Percentiles rank a stretch among this genome's conserved stretches.
phyloP scores from a whole-genome alignment of 768 basidiomycete species.

The Pleurotus sapidus region DNA sequence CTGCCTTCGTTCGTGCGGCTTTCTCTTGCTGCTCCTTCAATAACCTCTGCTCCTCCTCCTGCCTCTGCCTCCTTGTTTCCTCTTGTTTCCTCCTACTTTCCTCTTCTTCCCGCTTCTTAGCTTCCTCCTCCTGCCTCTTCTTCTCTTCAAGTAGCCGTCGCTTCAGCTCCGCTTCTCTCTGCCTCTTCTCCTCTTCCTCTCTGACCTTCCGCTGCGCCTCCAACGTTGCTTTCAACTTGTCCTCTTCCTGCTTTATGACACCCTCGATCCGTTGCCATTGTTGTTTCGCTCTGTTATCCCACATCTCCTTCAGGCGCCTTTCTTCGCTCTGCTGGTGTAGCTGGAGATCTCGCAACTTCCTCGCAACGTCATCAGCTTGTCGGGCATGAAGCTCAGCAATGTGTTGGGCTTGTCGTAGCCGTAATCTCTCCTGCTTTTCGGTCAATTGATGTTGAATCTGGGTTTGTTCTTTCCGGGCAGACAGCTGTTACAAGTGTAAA shows the following conservation, averaged over 20 bases:
- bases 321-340: conserved; percentile 46
- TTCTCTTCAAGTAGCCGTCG: conserved; percentile 39
- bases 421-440: conserved; percentile 45
- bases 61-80: conserved; percentile 32
- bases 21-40: conserved; percentile 29
- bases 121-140: conserved; percentile 46
- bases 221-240: conserved; percentile 45
- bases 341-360: conserved; percentile 38
- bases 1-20: conserved; percentile 30
- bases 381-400: conserved; percentile 40
- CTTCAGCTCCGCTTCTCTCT: conserved; percentile 42
- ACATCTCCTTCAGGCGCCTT: conserved; percentile 36
- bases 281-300: conserved; percentile 51
- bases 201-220: conserved; percentile 54
- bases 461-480: conserved; percentile 41
- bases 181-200: conserved; percentile 47
- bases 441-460: conserved; percentile 28
- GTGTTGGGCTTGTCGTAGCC: conserved; percentile 26
- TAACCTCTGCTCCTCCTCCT: conserved; percentile 33
- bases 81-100: conserved; percentile 39
- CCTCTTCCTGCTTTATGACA: conserved; percentile 63
- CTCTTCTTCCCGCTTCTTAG: conserved; percentile 37
- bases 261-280: conserved; percentile 60
- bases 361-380: conserved; percentile 53
- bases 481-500: conserved; percentile 26